Evolutionary conservation across 202 grass and related monocot genomes (phyloP).

Genomic region (Dendrocalamus latiflorus): DNA sequence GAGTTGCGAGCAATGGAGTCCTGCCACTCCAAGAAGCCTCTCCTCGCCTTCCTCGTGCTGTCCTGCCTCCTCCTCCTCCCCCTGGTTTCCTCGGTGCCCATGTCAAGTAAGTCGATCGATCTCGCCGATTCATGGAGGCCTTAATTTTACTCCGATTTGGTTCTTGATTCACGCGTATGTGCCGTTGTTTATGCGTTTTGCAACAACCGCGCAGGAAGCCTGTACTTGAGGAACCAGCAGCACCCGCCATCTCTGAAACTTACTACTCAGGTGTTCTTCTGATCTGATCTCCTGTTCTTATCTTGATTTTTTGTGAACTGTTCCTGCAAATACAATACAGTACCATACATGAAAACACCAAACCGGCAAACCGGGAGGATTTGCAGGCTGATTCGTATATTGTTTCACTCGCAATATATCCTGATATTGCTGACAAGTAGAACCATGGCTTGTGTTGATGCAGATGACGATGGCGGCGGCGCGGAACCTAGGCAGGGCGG

Average conservation of each 20-base stretch:
- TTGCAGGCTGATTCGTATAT: neutral
- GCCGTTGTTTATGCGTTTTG: neutral
- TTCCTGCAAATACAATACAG: neutral
- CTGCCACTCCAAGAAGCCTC: neutral
- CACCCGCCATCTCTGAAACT: neutral
- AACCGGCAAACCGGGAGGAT: neutral
- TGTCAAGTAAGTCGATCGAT: constrained; percentile 31
- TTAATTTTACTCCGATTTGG: neutral
- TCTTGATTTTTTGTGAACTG: neutral
- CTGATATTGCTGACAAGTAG: neutral
- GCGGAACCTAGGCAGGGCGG: neutral
- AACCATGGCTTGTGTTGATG: neutral
- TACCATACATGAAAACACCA: neutral
- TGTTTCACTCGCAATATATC: neutral
- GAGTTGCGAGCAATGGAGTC: constrained; percentile 20
- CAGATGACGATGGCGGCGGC: neutral
- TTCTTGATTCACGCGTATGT: neutral
- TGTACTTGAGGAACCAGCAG: constrained; percentile 12
- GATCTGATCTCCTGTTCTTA: neutral
- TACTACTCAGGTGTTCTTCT: neutral
- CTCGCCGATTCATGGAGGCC: neutral
- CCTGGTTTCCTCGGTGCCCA: constrained; percentile 27
- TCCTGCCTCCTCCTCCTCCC: neutral
- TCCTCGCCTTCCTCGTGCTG: constrained; percentile 10
- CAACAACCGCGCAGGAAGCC: constrained; percentile 34